These are phyloP conservation scores for Penicillium manginii DNA, from an alignment of 495 filamentous ascomycete species.

Conservation along the genomic window DNA sequence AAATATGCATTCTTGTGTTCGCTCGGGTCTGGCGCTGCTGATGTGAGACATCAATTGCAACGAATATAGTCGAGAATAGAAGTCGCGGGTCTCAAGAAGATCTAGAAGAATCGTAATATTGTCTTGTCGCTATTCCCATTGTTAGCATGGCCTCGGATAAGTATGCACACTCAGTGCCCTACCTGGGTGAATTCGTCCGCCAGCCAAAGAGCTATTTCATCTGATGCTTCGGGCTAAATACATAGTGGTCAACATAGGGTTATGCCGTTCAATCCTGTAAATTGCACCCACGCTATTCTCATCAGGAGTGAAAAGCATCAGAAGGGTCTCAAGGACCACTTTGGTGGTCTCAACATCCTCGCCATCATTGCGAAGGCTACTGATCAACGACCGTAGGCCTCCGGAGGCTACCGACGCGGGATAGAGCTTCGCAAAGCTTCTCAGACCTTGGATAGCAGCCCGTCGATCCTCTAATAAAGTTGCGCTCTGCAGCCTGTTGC, in stretches of 20 bases:
- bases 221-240: conserved; percentile 83
- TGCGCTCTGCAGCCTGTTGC: conserved; percentile 80
- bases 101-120: conserved; percentile 92
- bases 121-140: conserved; percentile 73
- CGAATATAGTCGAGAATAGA: conserved; percentile 92
- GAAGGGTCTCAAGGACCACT: conserved; percentile 88
- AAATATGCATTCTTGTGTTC: conserved; percentile 95
- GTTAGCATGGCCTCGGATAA: conserved; percentile 43
- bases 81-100: conserved; percentile 84
- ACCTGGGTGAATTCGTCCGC: conserved; percentile 98
- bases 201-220: conserved; percentile 95
- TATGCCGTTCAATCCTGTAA: not conserved
- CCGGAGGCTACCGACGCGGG: conserved; percentile 96
- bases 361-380: conserved; percentile 79
- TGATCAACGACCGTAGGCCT: conserved; percentile 82
- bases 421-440: conserved; percentile 94
- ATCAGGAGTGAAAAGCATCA: conserved; percentile 87
- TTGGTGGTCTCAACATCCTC: conserved; percentile 98
- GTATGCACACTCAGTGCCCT: conserved; percentile 20
- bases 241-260: conserved; percentile 29
- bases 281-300: conserved; percentile 62
- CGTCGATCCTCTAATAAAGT: conserved; percentile 93
- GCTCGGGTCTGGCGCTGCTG: conserved; percentile 80
- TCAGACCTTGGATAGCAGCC: conserved; percentile 86
- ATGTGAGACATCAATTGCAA: conserved; percentile 89